These are phyloP conservation scores for Cutaneotrichosporon sp. DNA, from an alignment of 1,284 basidiomycete genomes.

Conservation along the genomic window DNA sequence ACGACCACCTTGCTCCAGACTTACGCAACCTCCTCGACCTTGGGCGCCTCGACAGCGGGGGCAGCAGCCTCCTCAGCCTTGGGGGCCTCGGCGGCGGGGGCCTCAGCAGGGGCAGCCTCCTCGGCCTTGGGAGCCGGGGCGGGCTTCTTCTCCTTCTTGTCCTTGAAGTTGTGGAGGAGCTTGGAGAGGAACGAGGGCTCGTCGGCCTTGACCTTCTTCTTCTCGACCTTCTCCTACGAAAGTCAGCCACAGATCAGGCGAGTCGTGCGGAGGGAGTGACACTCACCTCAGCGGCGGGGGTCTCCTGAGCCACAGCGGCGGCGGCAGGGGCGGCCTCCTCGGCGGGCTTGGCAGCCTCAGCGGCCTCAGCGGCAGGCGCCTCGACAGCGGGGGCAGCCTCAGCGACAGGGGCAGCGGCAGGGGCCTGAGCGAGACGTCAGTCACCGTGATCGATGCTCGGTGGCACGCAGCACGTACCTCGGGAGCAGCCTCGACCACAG, in stretches of 20 bases:
- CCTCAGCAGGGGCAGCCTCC: conserved; percentile 8
- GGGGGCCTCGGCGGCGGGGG: conserved; percentile 17
- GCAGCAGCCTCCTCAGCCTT: conserved; percentile 24
- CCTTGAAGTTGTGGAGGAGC: conserved; percentile 19
- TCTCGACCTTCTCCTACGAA: conserved; percentile 20
- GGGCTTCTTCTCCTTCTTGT: conserved; percentile 26
- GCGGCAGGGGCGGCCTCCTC: conserved; percentile 9
- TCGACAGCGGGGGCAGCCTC: conserved; percentile 22
- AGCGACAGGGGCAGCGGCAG: conserved; percentile 5
- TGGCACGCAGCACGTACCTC: conserved; percentile 5
- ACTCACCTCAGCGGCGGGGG: conserved; percentile 21
- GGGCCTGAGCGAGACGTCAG: background rate
- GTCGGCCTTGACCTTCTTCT: no score
- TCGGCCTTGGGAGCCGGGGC: no score
- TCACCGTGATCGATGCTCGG: conserved; percentile 1
- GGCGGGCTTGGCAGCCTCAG: conserved; percentile 32
- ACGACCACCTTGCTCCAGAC: conserved; percentile 3
- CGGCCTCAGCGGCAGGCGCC: conserved; percentile 37
- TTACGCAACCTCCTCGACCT: conserved; percentile 40
- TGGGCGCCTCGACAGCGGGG: conserved; percentile 20
- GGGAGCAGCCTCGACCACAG: conserved; percentile 9
- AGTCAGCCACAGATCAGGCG: background rate
- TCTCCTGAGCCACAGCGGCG: conserved; percentile 22
- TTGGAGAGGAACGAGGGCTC: conserved; percentile 27
- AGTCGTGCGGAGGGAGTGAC: background rate